These are phyloP conservation scores for Asterochloris erici DNA, from an alignment of 139 green algal genomes.

Conservation along the genomic window DNA sequence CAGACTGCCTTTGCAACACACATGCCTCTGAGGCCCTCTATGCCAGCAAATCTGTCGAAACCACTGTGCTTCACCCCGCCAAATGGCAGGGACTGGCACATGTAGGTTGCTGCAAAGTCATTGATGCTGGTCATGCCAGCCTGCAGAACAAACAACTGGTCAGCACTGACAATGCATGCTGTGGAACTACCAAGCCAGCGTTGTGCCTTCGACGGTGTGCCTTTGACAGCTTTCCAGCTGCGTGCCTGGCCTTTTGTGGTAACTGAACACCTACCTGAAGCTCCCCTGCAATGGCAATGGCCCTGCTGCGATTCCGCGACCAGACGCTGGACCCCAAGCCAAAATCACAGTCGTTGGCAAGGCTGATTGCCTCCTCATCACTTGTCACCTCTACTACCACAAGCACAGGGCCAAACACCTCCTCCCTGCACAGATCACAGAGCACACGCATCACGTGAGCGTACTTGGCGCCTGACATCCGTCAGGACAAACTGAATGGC, in stretches of 20 bases:
- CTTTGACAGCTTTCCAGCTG: neutral
- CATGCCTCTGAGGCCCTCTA: constrained; percentile 93
- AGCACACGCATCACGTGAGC: neutral
- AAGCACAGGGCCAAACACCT: constrained; percentile 96
- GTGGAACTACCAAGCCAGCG: too few relatives aligned
- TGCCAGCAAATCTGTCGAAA: constrained; percentile 92
- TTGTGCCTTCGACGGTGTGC: too few relatives aligned
- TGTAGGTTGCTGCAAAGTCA: constrained; percentile 95
- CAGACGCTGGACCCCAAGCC: constrained; percentile 92
- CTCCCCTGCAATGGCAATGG: constrained; percentile 2
- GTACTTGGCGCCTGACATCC: too few relatives aligned
- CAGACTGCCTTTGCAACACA: constrained; percentile 78
- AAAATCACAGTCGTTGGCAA: constrained; percentile 96
- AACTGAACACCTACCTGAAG: constrained; percentile 2
- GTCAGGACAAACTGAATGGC: too few relatives aligned
- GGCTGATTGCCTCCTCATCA: constrained; percentile 84
- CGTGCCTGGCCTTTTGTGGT: neutral
- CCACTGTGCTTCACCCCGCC: constrained; percentile 94
- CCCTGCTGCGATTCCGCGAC: constrained; percentile 33
- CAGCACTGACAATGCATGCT: too few relatives aligned
- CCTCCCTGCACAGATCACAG: constrained; percentile 52
- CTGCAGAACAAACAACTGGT: constrained; percentile 17
- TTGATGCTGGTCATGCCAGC: constrained; percentile 94
- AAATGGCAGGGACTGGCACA: constrained; percentile 98
- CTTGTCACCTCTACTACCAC: constrained; percentile 34